Evolutionary conservation across 352 stramenopile species (phyloP), one percentile per base, ranked within the genome.

Genomic region (Peronosclerospora sorghi): DNA sequence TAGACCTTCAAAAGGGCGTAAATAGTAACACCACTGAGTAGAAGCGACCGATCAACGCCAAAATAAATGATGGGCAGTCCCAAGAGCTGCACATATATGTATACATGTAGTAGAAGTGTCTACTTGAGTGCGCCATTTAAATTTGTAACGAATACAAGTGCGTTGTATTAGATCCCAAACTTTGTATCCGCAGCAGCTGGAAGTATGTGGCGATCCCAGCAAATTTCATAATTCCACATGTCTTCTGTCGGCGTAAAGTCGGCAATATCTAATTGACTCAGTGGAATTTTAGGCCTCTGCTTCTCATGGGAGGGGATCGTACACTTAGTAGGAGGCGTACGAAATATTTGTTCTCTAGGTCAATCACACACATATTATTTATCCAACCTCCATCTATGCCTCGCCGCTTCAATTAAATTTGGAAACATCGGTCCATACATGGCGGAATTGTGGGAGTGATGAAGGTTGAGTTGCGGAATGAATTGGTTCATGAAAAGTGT

Each of bases 101-200:
- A 48, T 24, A 14, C 47, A 54, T 13, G 27, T 19, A 21, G 2
- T 14, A 6, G 39, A 41, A 2, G 39, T 48, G 10, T 24, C 5
- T 0, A 48, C 39, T 21, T 45, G 1, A 1, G 38, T 54, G 1
- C 40, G 29, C 39, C 37, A 43, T 1, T 12, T 4, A 36, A 47
- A 54, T 32, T 46, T 54, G 32, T 54, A 54, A 15, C 20, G 42
- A 54, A 46, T 8, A 29, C 46, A 7, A 53, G 41, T 1, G 37
- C 36, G 37, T 53, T 53, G 26, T 53, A 37, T 23, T 53, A 38
- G 17, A 53, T 30, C 9, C 46, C 29, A 39, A 32, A 54, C n/a
- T 54, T 54, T 8, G 47, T 14, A 39, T 54, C 20, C 14, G 37
- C 19, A 12, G 24, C 42, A 5, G 47, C 46, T 8, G 46, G 37